Conservation (phyloP, 495 filamentous ascomycete species). For the Xylaria longipes region DNA sequence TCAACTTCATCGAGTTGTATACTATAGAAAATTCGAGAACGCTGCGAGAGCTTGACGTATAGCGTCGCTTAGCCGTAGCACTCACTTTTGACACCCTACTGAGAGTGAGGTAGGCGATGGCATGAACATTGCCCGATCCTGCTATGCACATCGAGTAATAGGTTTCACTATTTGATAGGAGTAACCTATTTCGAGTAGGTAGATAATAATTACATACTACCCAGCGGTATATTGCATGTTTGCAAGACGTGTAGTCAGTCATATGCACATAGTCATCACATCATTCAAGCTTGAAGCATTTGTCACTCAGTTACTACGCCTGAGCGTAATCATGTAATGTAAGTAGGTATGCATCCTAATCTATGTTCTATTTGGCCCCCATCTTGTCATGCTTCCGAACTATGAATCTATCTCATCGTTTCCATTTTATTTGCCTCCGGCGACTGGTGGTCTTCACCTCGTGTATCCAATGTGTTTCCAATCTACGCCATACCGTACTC, state of each 20-base stretch:
- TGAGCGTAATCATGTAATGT: neutral
- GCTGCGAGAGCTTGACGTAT: no score
- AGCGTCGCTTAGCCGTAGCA: no score
- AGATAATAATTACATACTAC: neutral
- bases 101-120: no score
- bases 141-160: neutral
- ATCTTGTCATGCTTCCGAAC: neutral
- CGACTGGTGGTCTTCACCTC: neutral
- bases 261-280: neutral
- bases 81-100: no score
- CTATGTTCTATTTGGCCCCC: neutral
- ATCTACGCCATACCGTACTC: conserved; percentile 49
- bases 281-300: neutral
- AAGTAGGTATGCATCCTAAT: neutral
- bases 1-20: no score
- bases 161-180: neutral
- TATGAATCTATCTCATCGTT: neutral
- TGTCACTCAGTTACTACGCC: neutral
- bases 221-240: neutral
- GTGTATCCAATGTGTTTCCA: conserved; percentile 4
- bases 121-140: no score
- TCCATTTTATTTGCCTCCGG: neutral
- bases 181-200: neutral
- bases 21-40: no score
- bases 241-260: neutral